Base-by-base conservation (phyloP, 1,284 basidiomycete genomes). In the Naganishia sp. region DNA sequence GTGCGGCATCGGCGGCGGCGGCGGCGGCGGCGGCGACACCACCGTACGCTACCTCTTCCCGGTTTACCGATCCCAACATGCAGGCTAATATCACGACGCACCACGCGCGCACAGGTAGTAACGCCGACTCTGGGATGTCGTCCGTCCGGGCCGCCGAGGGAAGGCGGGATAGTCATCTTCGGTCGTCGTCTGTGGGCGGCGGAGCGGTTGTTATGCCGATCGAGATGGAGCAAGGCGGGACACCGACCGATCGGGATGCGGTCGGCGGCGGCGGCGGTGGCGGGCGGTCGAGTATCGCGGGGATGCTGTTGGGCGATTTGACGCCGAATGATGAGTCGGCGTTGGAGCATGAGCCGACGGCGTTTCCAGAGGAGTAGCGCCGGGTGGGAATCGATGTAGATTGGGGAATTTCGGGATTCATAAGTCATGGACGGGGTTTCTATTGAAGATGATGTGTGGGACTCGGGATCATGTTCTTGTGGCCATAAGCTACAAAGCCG, bases 61-160 rank as follows among this genome's bases (percentile, higher is more conserved):
- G 35, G n/a, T 42, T 28, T 18, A 13, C n/a, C 41, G 58, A 51
- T 51, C 7, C 17, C 45, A 42, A 39, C 28, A 25, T 51, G 35
- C 35, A 39, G 7, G 50, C 47, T 61, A 42, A 61, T 51, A 11
- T 17, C 18, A 39, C 35, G 45, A 51, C 32, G 31, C 32, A 15
- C 46, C 28, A 41, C 35, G 49, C n/a, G 32, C 46, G 31, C 49
- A 51, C 47, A 61, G 58, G 58, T 13, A 61, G 49, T 41, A 61
- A 42, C 41, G 28, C 23, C 23, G 58, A 39, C n/a, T 39, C 31
- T 32, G n/a, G 10, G 35, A 9, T 54, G 18, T 54, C 52, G 11
- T 54, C 52, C 18, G 35, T 54, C n/a, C 52, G 52, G 2, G 52
- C 35, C 18, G 47, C 47, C 18, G 47, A 21, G 45, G 9, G 25